Percentiles rank a stretch among this genome's conserved stretches.
These are phyloP conservation scores for Drechmeria coniospora DNA, from an alignment of 2,329 filamentous ascomycete species.

Conservation along the genomic window DNA sequence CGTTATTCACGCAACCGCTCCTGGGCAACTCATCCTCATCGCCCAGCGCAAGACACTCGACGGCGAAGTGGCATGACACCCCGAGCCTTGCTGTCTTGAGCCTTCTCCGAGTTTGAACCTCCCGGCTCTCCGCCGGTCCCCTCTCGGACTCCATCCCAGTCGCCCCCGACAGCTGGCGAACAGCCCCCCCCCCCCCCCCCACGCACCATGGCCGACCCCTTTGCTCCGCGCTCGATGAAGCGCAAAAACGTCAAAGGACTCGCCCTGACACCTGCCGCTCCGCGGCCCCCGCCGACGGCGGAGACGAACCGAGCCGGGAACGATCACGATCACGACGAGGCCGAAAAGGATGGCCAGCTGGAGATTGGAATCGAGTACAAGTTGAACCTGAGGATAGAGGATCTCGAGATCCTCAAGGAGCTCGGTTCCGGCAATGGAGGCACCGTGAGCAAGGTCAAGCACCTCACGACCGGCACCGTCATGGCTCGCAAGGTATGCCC, in stretches of 20 bases:
- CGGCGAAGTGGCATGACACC: too few relatives aligned
- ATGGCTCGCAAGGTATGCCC: conserved; percentile 85
- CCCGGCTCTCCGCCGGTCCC: too few relatives aligned
- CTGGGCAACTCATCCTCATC: too few relatives aligned
- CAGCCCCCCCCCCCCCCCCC: neutral
- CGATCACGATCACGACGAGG: conserved; percentile 44
- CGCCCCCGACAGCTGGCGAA: neutral
- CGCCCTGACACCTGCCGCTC: conserved; percentile 64
- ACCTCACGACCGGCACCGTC: conserved; percentile 82
- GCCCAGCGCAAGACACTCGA: too few relatives aligned
- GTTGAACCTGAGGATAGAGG: conserved; percentile 78
- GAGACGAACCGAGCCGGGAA: conserved; percentile 51
- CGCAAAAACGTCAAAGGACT: conserved; percentile 98
- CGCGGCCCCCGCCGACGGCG: conserved; percentile 56
- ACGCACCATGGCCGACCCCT: conserved; percentile 41
- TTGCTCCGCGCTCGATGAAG: conserved; percentile 74
- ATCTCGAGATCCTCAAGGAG: conserved; percentile 85
- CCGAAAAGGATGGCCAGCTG: conserved; percentile 45
- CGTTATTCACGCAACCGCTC: too few relatives aligned
- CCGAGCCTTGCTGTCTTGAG: too few relatives aligned
- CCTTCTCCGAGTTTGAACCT: too few relatives aligned
- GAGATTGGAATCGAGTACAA: conserved; percentile 98
- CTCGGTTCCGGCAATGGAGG: conserved; percentile 92
- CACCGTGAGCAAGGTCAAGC: conserved; percentile 94
- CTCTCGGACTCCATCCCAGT: too few relatives aligned